Evolutionary conservation across 208 protist genomes (phyloP).

Genomic region (Trypanosoma rangeli): DNA sequence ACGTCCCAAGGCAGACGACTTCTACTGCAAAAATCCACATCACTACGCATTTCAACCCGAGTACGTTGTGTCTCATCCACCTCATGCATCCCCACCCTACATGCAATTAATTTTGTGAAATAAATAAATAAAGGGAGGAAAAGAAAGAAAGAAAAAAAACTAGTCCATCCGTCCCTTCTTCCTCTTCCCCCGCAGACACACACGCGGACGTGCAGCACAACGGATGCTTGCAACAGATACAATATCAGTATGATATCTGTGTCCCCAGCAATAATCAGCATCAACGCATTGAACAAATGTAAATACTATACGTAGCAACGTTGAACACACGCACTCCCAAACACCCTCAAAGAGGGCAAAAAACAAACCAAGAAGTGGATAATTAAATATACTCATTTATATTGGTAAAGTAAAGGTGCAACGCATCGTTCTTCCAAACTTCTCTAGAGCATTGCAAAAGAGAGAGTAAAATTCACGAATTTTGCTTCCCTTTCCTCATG

Average conservation of each 20-base stretch:
- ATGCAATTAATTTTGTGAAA: not conserved
- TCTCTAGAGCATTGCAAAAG: not conserved
- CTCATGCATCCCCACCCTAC: not conserved
- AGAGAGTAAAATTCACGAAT: not conserved
- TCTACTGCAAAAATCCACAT: not conserved
- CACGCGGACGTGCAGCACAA: not conserved
- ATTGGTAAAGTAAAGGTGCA: not conserved
- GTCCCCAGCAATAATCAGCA: not conserved
- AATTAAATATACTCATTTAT: not conserved
- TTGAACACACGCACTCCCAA: not conserved
- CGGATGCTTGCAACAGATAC: not conserved
- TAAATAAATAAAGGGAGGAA: not conserved
- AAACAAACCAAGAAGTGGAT: not conserved
- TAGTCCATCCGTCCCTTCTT: not conserved
- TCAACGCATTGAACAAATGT: not conserved
- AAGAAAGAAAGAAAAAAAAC: not conserved
- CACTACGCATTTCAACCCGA: not conserved
- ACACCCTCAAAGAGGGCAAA: too few relatives aligned
- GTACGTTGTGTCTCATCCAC: not conserved
- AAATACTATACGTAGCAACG: not conserved
- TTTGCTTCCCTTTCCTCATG: conserved; percentile 27
- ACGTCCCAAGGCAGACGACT: not conserved
- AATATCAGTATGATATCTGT: not conserved
- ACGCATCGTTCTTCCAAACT: not conserved
- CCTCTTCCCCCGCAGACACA: too few relatives aligned